Base-by-base conservation (phyloP, 371 early-diverging fungal species). In the Haplosporangium sp. region DNA sequence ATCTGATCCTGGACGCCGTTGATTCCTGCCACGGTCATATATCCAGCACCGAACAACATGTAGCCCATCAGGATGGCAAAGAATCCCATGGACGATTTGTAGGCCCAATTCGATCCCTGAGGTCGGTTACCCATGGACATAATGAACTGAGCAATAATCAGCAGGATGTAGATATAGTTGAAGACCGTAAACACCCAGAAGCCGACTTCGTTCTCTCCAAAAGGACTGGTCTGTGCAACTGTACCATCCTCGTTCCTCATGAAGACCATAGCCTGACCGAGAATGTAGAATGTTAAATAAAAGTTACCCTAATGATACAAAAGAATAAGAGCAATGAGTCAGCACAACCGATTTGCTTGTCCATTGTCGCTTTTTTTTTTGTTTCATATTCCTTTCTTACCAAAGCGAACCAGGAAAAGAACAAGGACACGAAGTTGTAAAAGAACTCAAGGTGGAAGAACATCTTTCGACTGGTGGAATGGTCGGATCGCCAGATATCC, bases 61-160 rank as follows among this genome's bases (percentile, higher is more conserved):
- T 87, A 66, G 12, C 75, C 77, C 88, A 89, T 90, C 57, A 92
- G 73, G 10, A 86, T 23, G 0, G 87, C 87, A 81, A 91, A 91
- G 54, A 90, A 63, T 23, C 82, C 59, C 80, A 90, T 85, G 65
- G 82, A 84, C 36, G 84, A 58, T 14, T 85, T 86, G 77, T 91
- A 93, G 11, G 91, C 83, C 82, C 87, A 86, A 67, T 87, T 86
- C 21, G 88, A 89, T 55, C 94, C 94, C 81, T 93, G 93, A 41
- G 94, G 95, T 43, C 94, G 84, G 71, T 94, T 95, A 45, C 95
- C 95, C 82, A 95, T 84, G 11, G 93, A 76, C 62, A 87, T 82
- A 53, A 94, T 82, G 69, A 94, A 92, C 48, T 89, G 82, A 6
- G 84, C 76, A 45, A 91, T 82, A 59, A 95, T 80, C 36, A 92